Evolutionary conservation across 305 asterid species (phyloP).

Genomic region (Plantago rigida): DNA sequence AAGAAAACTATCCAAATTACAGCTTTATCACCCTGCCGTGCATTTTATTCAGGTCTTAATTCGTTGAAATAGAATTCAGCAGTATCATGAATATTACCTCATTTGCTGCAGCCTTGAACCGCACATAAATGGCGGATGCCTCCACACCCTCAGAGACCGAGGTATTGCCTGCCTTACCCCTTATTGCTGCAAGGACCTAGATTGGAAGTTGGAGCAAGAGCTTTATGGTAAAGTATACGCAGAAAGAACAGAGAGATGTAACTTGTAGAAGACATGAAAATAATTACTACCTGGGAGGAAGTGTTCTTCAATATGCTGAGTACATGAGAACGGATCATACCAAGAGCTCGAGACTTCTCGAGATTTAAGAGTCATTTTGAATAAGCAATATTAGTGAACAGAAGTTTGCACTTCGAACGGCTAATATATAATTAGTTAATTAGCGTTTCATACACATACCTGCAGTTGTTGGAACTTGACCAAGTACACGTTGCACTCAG

Average conservation of each 20-base stretch:
- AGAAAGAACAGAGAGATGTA: conserved; percentile 17
- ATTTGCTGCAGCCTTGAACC: conserved; percentile 95
- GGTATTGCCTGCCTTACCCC: conserved; percentile 61
- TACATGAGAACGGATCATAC: conserved; percentile 84
- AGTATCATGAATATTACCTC: conserved; percentile 46
- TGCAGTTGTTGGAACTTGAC: conserved; percentile 98
- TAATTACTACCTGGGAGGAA: conserved; percentile 70
- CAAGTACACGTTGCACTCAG: conserved; percentile 93
- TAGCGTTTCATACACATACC: conserved; percentile 38
- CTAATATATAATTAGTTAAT: conserved; percentile 3
- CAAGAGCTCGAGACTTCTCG: conserved; percentile 88
- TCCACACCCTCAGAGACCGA: conserved; percentile 88
- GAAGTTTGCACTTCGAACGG: background rate
- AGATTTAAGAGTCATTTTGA: conserved; percentile 21
- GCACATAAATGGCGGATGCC: conserved; percentile 85
- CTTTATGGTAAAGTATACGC: conserved; percentile 18
- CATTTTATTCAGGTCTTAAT: conserved; percentile 20
- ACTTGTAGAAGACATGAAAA: conserved; percentile 19
- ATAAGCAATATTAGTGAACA: conserved; percentile 8
- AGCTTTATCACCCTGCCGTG: conserved; percentile 4
- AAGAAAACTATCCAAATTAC: conserved; percentile 5
- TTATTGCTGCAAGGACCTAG: conserved; percentile 78
- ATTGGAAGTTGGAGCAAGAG: conserved; percentile 22
- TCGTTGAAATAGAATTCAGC: conserved; percentile 11
- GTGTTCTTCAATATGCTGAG: conserved; percentile 76